Evolutionary conservation across 2,329 filamentous ascomycete genomes (phyloP).

Genomic region (Trichocomaceae sp.): DNA sequence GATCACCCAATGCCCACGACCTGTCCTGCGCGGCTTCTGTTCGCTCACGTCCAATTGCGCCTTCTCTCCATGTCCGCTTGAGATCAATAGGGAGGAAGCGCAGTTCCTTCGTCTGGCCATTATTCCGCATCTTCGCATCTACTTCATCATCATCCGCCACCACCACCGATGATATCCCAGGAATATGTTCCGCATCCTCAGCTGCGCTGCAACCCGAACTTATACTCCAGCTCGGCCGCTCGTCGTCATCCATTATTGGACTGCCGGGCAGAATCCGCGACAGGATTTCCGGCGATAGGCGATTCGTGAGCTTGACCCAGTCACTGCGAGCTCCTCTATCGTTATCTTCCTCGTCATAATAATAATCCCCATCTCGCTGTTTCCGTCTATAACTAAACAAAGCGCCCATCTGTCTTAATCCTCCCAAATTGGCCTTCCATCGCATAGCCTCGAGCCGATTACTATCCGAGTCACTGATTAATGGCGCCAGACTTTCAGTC

Average conservation of each 20-base stretch:
- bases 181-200: constrained; percentile 54
- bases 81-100: constrained; percentile 54
- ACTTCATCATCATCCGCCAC: constrained; percentile 7
- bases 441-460: constrained; percentile 44
- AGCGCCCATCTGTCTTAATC: constrained; percentile 48
- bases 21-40: constrained; percentile 58
- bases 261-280: constrained; percentile 45
- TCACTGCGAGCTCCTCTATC: constrained; percentile 24
- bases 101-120: constrained; percentile 45
- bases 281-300: constrained; percentile 45
- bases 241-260: constrained; percentile 26
- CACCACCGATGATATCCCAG: constrained; percentile 41
- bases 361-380: constrained; percentile 19
- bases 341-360: constrained; percentile 30
- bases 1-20: constrained; percentile 53
- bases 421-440: constrained; percentile 51
- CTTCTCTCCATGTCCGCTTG: constrained; percentile 56
- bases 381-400: constrained; percentile 33
- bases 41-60: constrained; percentile 55
- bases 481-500: constrained; percentile 30
- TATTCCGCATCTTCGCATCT: constrained; percentile 27
- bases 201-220: constrained; percentile 53
- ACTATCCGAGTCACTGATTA: constrained; percentile 27
- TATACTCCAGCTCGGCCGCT: constrained; percentile 48
- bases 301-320: constrained; percentile 49